Evolutionary conservation across 176 grass and related monocot genomes (phyloP).

Genomic region (Typha latifolia): DNA sequence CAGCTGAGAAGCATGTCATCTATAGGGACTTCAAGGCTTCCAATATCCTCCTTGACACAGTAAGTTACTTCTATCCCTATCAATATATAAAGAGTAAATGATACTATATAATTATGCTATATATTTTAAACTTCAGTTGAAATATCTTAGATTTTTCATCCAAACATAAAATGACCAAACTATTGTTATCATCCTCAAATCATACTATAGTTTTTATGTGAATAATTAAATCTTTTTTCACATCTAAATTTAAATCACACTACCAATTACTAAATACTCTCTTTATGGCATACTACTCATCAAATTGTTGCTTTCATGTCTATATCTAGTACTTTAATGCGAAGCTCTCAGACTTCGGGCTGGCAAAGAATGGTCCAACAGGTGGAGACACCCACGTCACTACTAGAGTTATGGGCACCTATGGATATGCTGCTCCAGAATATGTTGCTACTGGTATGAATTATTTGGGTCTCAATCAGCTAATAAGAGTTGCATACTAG

Average conservation of each 20-base stretch:
- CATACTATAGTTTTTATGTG: too few species aligned
- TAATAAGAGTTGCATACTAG: not conserved
- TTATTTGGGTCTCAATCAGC: not conserved
- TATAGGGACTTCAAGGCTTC: constrained; percentile 52
- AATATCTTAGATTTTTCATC: too few species aligned
- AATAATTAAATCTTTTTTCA: too few species aligned
- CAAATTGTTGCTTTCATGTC: not conserved
- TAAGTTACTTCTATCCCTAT: constrained; percentile 5
- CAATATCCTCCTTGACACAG: constrained; percentile 42
- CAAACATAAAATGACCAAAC: too few species aligned
- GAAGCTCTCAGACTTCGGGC: constrained; percentile 88
- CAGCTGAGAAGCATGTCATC: constrained; percentile 35
- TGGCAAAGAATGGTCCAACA: constrained; percentile 73
- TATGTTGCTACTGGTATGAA: constrained; percentile 68
- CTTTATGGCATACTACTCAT: not conserved
- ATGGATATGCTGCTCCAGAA: constrained; percentile 91
- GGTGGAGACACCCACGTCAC: constrained; percentile 61
- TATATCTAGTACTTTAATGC: constrained; percentile 49
- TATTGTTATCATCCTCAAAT: too few species aligned
- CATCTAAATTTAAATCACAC: too few species aligned
- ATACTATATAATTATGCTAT: too few species aligned
- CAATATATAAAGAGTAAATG: too few species aligned
- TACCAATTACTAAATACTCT: too few species aligned
- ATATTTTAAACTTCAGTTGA: too few species aligned
- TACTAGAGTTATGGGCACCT: constrained; percentile 71